Percentiles rank a stretch among this genome's conserved stretches.
Evolutionary conservation across 1,139 yeast genomes (phyloP).

Genomic region (Suhomyces anneliseae): DNA sequence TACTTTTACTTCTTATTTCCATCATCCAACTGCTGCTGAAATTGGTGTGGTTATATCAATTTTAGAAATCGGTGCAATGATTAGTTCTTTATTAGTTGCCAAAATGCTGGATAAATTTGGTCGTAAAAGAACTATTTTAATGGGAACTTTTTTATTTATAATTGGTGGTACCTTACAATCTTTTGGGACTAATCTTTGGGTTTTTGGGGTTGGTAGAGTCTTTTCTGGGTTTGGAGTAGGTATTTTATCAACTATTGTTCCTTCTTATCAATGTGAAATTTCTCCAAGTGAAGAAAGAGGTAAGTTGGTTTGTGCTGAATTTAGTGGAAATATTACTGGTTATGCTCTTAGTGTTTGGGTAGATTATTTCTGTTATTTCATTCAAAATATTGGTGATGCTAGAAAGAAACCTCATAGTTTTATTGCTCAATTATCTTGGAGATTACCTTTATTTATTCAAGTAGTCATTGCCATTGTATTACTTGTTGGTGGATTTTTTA

Average conservation of each 20-base stretch:
- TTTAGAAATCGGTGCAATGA: constrained; percentile 54
- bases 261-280: constrained; percentile 56
- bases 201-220: constrained; percentile 51
- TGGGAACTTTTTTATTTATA: constrained; percentile 51
- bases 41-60: constrained; percentile 54
- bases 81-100: constrained; percentile 49
- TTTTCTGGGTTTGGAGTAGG: constrained; percentile 57
- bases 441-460: constrained; percentile 52
- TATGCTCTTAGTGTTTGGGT: constrained; percentile 57
- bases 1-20: constrained; percentile 48
- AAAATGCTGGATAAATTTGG: constrained; percentile 48
- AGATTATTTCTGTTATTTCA: constrained; percentile 51
- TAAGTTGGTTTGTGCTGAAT: constrained; percentile 54
- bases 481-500: constrained; percentile 51
- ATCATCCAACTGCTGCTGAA: constrained; percentile 45
- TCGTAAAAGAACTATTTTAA: constrained; percentile 47
- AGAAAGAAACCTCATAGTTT: constrained; percentile 36
- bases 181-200: constrained; percentile 41
- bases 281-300: constrained; percentile 58
- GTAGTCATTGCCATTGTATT: constrained; percentile 46
- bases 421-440: constrained; percentile 51
- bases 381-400: constrained; percentile 45
- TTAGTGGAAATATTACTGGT: constrained; percentile 54
- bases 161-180: constrained; percentile 53
- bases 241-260: constrained; percentile 51